phyloP scores from a whole-genome alignment of 2,329 filamentous ascomycete species.

The Hypoxylon sp. region DNA sequence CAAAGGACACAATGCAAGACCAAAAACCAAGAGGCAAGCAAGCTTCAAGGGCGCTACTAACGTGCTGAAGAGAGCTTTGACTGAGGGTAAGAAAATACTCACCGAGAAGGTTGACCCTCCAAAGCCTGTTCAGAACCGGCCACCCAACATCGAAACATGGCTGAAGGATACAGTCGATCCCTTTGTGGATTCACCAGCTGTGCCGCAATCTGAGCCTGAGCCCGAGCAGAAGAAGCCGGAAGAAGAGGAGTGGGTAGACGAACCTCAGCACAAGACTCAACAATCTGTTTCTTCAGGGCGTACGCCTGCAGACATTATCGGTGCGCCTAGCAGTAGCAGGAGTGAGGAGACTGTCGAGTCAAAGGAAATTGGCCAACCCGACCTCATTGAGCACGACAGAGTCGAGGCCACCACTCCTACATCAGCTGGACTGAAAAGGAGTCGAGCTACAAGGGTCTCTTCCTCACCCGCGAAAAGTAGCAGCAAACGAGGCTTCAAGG shows the following conservation, averaged over 20 bases:
- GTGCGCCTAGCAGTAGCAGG: slow-evolving; percentile 16
- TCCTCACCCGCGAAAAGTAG: slow-evolving; percentile 58
- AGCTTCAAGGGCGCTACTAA: slow-evolving; percentile 69
- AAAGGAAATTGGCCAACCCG: slow-evolving; percentile 22
- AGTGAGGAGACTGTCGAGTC: slow-evolving; percentile 30
- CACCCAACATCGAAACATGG: slow-evolving; percentile 72
- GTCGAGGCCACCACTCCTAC: slow-evolving; percentile 47
- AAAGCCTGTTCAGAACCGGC: slow-evolving; percentile 61
- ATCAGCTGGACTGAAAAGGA: slow-evolving; percentile 59
- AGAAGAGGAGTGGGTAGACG: slow-evolving; percentile 49
- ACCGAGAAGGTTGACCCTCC: slow-evolving; percentile 65
- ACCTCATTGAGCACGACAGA: slow-evolving; percentile 39
- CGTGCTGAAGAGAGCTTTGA: slow-evolving; percentile 70
- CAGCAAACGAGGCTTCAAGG: slow-evolving; percentile 62
- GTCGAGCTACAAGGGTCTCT: slow-evolving; percentile 60
- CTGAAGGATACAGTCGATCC: slow-evolving; percentile 69
- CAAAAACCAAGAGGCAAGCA: slow-evolving; percentile 60
- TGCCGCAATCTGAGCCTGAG: slow-evolving; percentile 21
- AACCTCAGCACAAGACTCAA: slow-evolving; percentile 45
- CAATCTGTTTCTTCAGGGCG: slow-evolving; percentile 35
- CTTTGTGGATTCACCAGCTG: slow-evolving; percentile 57
- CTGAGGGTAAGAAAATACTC: slow-evolving; percentile 70
- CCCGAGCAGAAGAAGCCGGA: slow-evolving; percentile 44
- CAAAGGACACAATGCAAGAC: slow-evolving; percentile 51
- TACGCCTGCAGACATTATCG: slow-evolving; percentile 19